Conservation (phyloP, 371 early-diverging fungal genomes). For the Mucor indicus region DNA sequence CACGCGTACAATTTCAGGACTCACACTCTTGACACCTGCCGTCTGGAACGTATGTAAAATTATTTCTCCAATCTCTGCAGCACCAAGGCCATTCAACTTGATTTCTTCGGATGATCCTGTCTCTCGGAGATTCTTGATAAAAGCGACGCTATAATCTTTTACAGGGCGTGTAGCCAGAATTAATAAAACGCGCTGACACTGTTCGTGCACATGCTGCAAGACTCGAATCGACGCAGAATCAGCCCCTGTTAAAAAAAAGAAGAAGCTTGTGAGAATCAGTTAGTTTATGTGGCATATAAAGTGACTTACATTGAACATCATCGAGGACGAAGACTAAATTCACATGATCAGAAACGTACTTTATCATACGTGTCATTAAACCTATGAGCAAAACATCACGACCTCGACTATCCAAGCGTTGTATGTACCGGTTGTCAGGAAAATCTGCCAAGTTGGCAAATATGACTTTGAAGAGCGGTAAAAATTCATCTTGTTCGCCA, state of each 20-base stretch:
- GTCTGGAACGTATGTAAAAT: slow-evolving; percentile 46
- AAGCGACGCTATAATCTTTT: slow-evolving; percentile 45
- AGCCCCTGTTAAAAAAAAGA: slow-evolving; percentile 40
- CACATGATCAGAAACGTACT: slow-evolving; percentile 45
- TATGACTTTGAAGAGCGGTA: slow-evolving; percentile 42
- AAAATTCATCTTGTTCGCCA: slow-evolving; percentile 36
- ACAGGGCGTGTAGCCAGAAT: slow-evolving; percentile 52
- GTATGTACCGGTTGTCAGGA: slow-evolving; percentile 33
- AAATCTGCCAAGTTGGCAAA: slow-evolving; percentile 38
- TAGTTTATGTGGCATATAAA: no score
- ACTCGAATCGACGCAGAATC: slow-evolving; percentile 47
- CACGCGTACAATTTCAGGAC: slow-evolving; percentile 47
- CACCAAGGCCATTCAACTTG: slow-evolving; percentile 44
- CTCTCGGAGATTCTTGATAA: slow-evolving; percentile 35
- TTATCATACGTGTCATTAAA: slow-evolving; percentile 42
- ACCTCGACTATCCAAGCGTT: slow-evolving; percentile 23
- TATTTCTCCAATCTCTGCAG: slow-evolving; percentile 47
- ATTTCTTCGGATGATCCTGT: slow-evolving; percentile 44
- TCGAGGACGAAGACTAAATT: slow-evolving; percentile 51
- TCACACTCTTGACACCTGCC: slow-evolving; percentile 39
- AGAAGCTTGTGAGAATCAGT: no score
- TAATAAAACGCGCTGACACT: slow-evolving; percentile 41
- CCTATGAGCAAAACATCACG: slow-evolving; percentile 45
- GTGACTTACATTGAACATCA: slow-evolving; percentile 61
- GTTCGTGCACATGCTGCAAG: slow-evolving; percentile 48